Percentiles rank a stretch among this genome's conserved stretches.
Conservation (phyloP, 352 stramenopile genomes). For the Phytophthora kernoviae region DNA sequence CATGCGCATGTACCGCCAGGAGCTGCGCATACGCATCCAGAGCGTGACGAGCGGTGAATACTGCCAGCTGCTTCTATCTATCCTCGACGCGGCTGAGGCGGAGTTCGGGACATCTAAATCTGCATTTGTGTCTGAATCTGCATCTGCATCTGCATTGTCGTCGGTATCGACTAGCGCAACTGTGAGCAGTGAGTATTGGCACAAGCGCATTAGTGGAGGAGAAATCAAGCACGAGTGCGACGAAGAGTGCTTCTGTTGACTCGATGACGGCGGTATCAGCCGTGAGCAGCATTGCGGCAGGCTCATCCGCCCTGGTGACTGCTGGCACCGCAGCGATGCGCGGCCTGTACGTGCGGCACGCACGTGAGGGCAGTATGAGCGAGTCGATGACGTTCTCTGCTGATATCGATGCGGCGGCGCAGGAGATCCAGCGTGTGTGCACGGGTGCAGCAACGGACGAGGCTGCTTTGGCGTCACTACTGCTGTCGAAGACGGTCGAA, state of each 20-base stretch:
- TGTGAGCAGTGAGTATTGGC: neutral
- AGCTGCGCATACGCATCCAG: constrained; percentile 34
- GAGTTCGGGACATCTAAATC: constrained; percentile 18
- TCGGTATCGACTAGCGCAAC: constrained; percentile 2
- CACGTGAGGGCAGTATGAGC: constrained; percentile 1
- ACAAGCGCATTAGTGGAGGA: constrained; percentile 6
- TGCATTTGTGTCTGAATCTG: constrained; percentile 13
- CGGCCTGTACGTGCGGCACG: constrained; percentile 7
- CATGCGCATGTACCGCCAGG: constrained; percentile 55
- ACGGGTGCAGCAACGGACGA: constrained; percentile 9
- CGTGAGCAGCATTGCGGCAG: neutral
- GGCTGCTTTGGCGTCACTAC: constrained; percentile 12
- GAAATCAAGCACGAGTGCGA: constrained; percentile 1
- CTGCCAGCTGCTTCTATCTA: constrained; percentile 21
- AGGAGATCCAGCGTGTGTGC: constrained; percentile 43
- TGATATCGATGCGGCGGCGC: constrained; percentile 31
- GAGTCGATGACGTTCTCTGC: constrained; percentile 24
- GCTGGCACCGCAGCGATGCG: neutral
- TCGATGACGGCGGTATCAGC: constrained; percentile 6
- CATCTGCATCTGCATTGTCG: constrained; percentile 5
- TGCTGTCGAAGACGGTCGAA: constrained; percentile 17
- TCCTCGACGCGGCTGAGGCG: constrained; percentile 27
- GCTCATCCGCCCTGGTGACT: neutral
- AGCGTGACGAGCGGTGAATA: constrained; percentile 31
- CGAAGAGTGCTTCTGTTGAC: neutral